These are phyloP conservation scores for Solanum arcanum DNA, from an alignment of 257 asterid species.

Conservation along the genomic window DNA sequence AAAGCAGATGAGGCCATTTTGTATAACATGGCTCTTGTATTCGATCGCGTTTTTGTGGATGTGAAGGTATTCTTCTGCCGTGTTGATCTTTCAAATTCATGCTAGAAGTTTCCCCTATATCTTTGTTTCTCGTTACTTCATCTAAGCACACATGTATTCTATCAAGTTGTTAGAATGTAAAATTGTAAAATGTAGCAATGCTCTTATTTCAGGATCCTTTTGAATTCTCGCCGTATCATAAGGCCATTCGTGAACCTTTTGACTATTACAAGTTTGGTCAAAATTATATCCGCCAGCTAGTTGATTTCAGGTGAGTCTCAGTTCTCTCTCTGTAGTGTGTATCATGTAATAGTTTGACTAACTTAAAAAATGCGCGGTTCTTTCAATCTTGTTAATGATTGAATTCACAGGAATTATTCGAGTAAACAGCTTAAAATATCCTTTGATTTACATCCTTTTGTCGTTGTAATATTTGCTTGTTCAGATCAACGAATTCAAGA, in stretches of 20 bases:
- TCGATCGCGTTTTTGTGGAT: conserved; percentile 70
- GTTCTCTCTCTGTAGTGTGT: background rate
- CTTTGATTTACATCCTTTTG: background rate
- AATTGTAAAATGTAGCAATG: background rate
- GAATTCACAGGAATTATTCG: background rate
- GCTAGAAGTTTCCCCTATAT: background rate
- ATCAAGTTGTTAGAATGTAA: background rate
- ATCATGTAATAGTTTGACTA: background rate
- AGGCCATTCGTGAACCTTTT: conserved; percentile 85
- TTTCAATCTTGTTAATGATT: background rate
- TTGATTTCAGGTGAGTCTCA: conserved; percentile 64
- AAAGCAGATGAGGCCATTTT: conserved; percentile 57
- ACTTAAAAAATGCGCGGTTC: background rate
- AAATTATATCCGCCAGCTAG: conserved; percentile 51
- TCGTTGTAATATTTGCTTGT: background rate
- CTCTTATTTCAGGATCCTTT: conserved; percentile 57
- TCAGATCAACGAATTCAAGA: background rate
- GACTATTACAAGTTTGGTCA: conserved; percentile 83
- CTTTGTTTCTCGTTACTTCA: conserved; percentile 1
- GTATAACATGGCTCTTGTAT: conserved; percentile 65
- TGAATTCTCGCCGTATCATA: conserved; percentile 60
- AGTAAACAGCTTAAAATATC: background rate
- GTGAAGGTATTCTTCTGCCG: conserved; percentile 45
- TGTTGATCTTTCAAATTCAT: background rate
- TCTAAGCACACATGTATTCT: background rate